These are phyloP conservation scores for Ganoderma lucidum DNA, from an alignment of 1,284 basidiomycete species.

Conservation along the genomic window DNA sequence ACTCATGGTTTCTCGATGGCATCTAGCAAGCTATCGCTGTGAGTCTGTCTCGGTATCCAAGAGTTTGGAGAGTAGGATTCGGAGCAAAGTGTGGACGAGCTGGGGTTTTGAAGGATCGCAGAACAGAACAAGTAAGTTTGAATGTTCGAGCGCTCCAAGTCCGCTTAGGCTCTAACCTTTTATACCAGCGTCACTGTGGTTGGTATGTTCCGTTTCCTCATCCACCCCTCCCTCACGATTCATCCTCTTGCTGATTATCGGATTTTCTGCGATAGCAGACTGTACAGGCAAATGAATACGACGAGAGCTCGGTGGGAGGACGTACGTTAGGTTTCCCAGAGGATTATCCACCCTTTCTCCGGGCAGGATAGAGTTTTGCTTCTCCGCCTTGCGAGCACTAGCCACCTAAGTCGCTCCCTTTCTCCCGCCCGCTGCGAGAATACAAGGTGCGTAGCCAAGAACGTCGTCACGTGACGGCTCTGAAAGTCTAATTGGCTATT, in stretches of 20 bases:
- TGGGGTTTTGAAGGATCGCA: neutral
- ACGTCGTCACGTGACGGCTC: slow-evolving; percentile 28
- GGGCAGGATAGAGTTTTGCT: slow-evolving; percentile 29
- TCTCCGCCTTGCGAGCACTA: slow-evolving; percentile 17
- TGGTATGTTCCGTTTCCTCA: neutral
- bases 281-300: slow-evolving; percentile 28
- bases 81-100: neutral
- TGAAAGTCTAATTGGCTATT: slow-evolving; percentile 36
- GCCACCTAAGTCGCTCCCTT: slow-evolving; percentile 22
- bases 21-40: no score
- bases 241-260: slow-evolving; percentile 31
- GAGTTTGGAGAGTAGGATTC: neutral
- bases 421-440: slow-evolving; percentile 7
- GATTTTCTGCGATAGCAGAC: slow-evolving; percentile 31
- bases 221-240: neutral
- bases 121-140: neutral
- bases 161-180: neutral
- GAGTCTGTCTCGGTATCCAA: no score
- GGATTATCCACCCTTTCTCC: slow-evolving; percentile 35
- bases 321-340: slow-evolving; percentile 30
- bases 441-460: slow-evolving; percentile 27
- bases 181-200: neutral
- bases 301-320: slow-evolving; percentile 27
- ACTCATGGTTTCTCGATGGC: no score
- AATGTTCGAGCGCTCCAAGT: neutral